Conservation (phyloP, 2,329 filamentous ascomycete species). For the Penicillium italicum region DNA sequence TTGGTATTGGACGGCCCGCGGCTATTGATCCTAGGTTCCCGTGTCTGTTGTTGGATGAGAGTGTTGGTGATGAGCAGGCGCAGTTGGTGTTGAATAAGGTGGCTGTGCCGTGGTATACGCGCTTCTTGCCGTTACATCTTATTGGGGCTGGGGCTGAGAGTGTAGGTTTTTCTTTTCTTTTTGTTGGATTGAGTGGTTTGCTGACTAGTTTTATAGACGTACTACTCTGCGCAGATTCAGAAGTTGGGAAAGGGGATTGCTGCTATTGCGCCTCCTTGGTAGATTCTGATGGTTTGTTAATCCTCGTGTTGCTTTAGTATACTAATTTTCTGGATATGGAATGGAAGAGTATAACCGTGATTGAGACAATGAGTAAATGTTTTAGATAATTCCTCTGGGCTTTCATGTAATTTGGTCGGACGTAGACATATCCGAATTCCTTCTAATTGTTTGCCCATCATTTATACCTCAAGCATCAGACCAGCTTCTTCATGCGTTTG, state of each 20-base stretch:
- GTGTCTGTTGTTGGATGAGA: slow-evolving; percentile 30
- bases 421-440: no score
- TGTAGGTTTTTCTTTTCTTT: slow-evolving; percentile 21
- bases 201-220: slow-evolving; percentile 17
- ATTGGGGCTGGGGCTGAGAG: slow-evolving; percentile 32
- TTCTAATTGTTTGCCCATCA: no score
- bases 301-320: not conserved
- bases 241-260: slow-evolving; percentile 19
- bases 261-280: slow-evolving; percentile 17
- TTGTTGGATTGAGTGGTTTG: not conserved
- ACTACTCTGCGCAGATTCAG: slow-evolving; percentile 20
- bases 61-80: slow-evolving; percentile 25
- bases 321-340: not conserved
- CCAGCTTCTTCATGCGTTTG: no score
- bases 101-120: slow-evolving; percentile 22
- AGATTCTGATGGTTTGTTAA: not conserved
- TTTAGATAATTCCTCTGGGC: no score
- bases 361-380: no score
- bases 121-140: slow-evolving; percentile 23
- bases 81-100: slow-evolving; percentile 24
- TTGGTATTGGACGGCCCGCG: slow-evolving; percentile 49
- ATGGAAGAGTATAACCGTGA: not conserved
- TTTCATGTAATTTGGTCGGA: no score
- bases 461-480: no score
- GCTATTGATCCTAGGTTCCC: slow-evolving; percentile 46